phyloP scores from a whole-genome alignment of 116 monocot genomes.

The Dioscorea cayenensis region DNA sequence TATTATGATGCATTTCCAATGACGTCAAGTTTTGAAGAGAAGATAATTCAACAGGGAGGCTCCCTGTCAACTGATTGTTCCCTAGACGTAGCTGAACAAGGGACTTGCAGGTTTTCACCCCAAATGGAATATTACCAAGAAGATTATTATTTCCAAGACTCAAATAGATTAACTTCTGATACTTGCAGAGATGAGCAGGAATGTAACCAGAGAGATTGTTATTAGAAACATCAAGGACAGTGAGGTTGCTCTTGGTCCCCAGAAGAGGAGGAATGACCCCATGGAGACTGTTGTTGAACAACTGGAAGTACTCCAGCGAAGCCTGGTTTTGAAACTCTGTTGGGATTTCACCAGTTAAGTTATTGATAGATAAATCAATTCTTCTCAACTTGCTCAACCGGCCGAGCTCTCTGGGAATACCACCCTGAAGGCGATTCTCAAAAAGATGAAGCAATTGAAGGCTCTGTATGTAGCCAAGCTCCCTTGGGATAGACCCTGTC shows the following conservation, averaged over 20 bases:
- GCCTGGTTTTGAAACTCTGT: constrained; percentile 47
- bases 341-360: constrained; percentile 59
- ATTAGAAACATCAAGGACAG: constrained; percentile 66
- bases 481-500: constrained; percentile 51
- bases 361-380: constrained; percentile 76
- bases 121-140: constrained; percentile 64
- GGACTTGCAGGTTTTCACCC: constrained; percentile 53
- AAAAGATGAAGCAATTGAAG: constrained; percentile 73
- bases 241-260: constrained; percentile 50
- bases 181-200: constrained; percentile 55
- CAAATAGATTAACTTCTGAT: constrained; percentile 45
- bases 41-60: constrained; percentile 58
- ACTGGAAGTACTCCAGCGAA: constrained; percentile 49
- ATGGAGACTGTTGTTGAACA: constrained; percentile 59
- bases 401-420: constrained; percentile 61
- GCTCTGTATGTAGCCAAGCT: constrained; percentile 48
- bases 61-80: constrained; percentile 61
- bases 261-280: constrained; percentile 61
- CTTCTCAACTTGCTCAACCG: constrained; percentile 32
- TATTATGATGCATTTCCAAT: constrained; percentile 63
- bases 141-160: constrained; percentile 62
- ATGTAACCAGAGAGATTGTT: constrained; percentile 54
- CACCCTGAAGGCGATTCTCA: constrained; percentile 61
- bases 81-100: constrained; percentile 63
- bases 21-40: constrained; percentile 43